Percentiles rank a stretch among this genome's conserved stretches.
Conservation (phyloP, 2,329 filamentous ascomycete genomes). For the Calonectria henricotiae region DNA sequence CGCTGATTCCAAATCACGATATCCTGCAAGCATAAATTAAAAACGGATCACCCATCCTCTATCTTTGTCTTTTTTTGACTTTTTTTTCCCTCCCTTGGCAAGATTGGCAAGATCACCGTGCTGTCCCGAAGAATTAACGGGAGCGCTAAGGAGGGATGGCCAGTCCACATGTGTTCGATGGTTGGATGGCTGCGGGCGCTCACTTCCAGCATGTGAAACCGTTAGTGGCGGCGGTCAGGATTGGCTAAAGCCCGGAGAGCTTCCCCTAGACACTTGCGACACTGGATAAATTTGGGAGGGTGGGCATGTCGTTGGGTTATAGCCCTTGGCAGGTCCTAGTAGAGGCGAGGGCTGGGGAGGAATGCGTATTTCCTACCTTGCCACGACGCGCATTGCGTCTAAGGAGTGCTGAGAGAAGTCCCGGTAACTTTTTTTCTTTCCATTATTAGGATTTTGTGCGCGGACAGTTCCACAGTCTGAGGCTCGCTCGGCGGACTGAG, state of each 20-base stretch:
- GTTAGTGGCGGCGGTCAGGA: slow-evolving; percentile 38
- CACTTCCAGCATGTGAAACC: slow-evolving; percentile 40
- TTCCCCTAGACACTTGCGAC: slow-evolving; percentile 15
- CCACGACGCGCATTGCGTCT: not conserved
- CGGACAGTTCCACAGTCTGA: slow-evolving; percentile 43
- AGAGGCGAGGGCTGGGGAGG: not conserved
- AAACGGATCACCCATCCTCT: slow-evolving; percentile 19
- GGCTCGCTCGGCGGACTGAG: slow-evolving; percentile 39
- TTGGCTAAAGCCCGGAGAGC: slow-evolving; percentile 40
- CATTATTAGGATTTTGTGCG: not conserved
- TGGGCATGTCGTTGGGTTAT: slow-evolving; percentile 21
- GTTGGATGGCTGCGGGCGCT: slow-evolving; percentile 48
- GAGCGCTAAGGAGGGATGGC: slow-evolving; percentile 22
- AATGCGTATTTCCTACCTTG: slow-evolving; percentile 10
- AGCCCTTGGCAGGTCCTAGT: slow-evolving; percentile 7
- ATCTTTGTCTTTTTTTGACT: slow-evolving; percentile 10
- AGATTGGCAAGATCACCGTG: slow-evolving; percentile 7
- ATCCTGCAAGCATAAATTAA: slow-evolving; percentile 26
- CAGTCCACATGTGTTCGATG: slow-evolving; percentile 33
- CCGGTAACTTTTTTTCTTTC: not conserved
- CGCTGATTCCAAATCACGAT: slow-evolving; percentile 16
- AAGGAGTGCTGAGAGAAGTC: slow-evolving; percentile 4
- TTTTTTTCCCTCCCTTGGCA: not conserved
- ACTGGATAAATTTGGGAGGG: slow-evolving; percentile 23
- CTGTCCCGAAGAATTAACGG: slow-evolving; percentile 8